Conservation (phyloP, 805 yeast species). For the Kazachstania bromeliacearum region DNA sequence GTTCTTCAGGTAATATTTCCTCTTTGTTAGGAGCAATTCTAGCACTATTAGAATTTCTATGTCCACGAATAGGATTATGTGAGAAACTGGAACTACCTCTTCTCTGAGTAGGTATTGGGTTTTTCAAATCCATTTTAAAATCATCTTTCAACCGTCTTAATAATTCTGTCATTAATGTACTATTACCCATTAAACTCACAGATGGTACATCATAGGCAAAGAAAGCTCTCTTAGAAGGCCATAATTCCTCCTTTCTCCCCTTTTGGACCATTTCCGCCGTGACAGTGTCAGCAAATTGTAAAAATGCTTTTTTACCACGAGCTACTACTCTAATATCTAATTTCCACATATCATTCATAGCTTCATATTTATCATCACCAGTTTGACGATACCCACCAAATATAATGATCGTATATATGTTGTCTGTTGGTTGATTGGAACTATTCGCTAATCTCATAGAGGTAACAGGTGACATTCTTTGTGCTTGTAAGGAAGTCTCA, state of each 20-base stretch:
- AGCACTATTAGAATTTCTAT: neutral
- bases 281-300: constrained; percentile 32
- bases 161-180: constrained; percentile 10
- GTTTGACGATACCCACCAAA: constrained; percentile 42
- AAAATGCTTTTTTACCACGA: constrained; percentile 29
- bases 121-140: constrained; percentile 12
- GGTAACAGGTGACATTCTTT: constrained; percentile 1
- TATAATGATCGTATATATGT: constrained; percentile 23
- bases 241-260: constrained; percentile 8
- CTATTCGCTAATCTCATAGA: neutral
- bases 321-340: constrained; percentile 32
- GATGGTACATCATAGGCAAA: constrained; percentile 25
- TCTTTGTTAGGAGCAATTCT: neutral
- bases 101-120: no score
- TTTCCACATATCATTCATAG: constrained; percentile 36
- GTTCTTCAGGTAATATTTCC: neutral
- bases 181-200: constrained; percentile 8
- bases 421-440: neutral
- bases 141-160: constrained; percentile 16
- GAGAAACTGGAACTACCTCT: constrained; percentile 6
- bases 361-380: constrained; percentile 25
- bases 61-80: constrained; percentile 7
- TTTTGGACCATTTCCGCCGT: constrained; percentile 25
- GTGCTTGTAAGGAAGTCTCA: neutral
- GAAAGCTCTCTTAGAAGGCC: constrained; percentile 33